A percentile compares a stretch with the other conserved stretches of the same genome.
These are phyloP conservation scores for Verticillium dahliae DNA, from an alignment of 2,329 filamentous ascomycete genomes.

Conservation along the genomic window DNA sequence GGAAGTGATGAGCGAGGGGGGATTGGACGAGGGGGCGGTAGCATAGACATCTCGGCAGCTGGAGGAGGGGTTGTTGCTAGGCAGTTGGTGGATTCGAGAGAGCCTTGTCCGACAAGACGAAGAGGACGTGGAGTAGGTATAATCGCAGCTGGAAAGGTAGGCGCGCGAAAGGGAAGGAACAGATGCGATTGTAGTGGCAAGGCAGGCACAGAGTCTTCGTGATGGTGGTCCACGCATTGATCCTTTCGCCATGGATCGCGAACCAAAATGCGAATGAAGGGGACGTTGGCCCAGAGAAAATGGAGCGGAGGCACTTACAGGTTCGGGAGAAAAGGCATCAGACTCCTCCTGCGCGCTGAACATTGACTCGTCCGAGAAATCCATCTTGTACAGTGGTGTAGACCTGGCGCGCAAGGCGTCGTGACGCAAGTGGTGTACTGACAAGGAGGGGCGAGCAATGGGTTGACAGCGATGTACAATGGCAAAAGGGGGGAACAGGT, in stretches of 20 bases:
- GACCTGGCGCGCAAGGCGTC: conserved; percentile 5
- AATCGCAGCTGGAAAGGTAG: neutral
- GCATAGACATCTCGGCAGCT: conserved; percentile 4
- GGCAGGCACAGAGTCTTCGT: no score
- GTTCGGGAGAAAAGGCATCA: conserved; percentile 32
- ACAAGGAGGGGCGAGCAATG: neutral
- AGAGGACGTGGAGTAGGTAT: neutral
- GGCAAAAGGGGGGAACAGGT: neutral
- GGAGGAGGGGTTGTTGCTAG: neutral
- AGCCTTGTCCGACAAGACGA: no score
- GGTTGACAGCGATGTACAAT: neutral
- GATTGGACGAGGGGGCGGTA: neutral
- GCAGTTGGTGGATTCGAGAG: no score
- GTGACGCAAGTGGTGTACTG: neutral
- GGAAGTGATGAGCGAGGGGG: neutral
- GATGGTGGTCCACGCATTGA: neutral
- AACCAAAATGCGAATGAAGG: neutral
- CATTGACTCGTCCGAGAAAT: conserved; percentile 49
- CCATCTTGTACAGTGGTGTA: conserved; percentile 33
- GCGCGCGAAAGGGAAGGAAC: neutral
- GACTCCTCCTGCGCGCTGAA: conserved; percentile 34
- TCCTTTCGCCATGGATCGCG: neutral
- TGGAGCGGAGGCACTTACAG: conserved; percentile 20
- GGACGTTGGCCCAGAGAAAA: neutral
- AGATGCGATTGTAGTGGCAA: neutral